These are phyloP conservation scores for Ascochyta koolunga DNA, from an alignment of 2,329 filamentous ascomycete genomes.

Conservation along the genomic window DNA sequence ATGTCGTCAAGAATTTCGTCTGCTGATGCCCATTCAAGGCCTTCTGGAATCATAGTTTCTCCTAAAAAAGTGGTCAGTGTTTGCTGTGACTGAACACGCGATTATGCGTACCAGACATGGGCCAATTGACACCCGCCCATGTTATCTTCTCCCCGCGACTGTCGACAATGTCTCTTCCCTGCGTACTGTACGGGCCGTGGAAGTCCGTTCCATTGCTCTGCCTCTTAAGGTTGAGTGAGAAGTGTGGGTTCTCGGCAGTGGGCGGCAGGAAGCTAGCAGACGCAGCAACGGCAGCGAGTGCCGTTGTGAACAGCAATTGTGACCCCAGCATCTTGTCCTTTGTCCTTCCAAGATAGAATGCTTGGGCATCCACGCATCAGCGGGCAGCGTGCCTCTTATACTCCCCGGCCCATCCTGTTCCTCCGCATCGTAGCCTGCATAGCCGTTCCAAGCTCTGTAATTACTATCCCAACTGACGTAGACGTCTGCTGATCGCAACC, in stretches of 20 bases:
- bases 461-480: slow-evolving; percentile 24
- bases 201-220: slow-evolving; percentile 32
- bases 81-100: background rate
- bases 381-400: slow-evolving; percentile 7
- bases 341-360: slow-evolving; percentile 7
- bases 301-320: slow-evolving; percentile 26
- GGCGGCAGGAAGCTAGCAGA: slow-evolving; percentile 26
- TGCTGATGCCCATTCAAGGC: slow-evolving; percentile 62
- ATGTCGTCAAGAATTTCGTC: slow-evolving; percentile 60
- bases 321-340: slow-evolving; percentile 27
- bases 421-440: slow-evolving; percentile 6
- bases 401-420: background rate
- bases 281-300: slow-evolving; percentile 22
- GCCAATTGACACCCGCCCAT: slow-evolving; percentile 68
- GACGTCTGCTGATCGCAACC: slow-evolving; percentile 24
- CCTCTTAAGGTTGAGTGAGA: slow-evolving; percentile 28
- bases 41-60: slow-evolving; percentile 65
- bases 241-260: slow-evolving; percentile 21
- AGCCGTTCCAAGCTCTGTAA: slow-evolving; percentile 14
- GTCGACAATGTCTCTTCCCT: slow-evolving; percentile 50
- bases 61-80: slow-evolving; percentile 42
- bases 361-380: slow-evolving; percentile 13
- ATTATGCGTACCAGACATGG: slow-evolving; percentile 40
- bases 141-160: slow-evolving; percentile 55
- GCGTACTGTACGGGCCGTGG: slow-evolving; percentile 45